Percentiles rank a stretch among this genome's conserved stretches.
These are phyloP conservation scores for Tricholoma matsutake DNA, from an alignment of 768 basidiomycete species.

Conservation along the genomic window DNA sequence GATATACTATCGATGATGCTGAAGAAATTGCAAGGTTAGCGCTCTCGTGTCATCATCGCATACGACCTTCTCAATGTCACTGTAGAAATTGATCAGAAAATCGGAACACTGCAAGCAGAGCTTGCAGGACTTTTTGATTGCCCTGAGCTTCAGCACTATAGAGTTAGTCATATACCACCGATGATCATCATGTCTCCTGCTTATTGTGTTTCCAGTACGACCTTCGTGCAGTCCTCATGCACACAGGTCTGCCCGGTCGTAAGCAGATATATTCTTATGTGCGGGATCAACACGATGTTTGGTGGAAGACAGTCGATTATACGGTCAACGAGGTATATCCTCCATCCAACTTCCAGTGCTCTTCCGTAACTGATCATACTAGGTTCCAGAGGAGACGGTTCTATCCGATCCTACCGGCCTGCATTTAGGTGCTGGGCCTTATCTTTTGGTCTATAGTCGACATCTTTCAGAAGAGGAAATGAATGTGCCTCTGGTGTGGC, in stretches of 20 bases:
- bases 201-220: conserved; percentile 54
- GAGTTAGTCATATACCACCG: conserved; percentile 34
- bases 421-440: conserved; percentile 76
- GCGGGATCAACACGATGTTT: conserved; percentile 53
- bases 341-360: neutral
- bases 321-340: conserved; percentile 56
- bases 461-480: conserved; percentile 23
- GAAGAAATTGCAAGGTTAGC: conserved; percentile 50
- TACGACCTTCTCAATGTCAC: neutral
- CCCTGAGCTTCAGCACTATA: conserved; percentile 60
- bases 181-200: neutral
- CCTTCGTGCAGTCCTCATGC: conserved; percentile 72
- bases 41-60: neutral
- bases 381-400: conserved; percentile 73
- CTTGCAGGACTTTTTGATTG: conserved; percentile 51
- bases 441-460: conserved; percentile 68
- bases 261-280: conserved; percentile 80
- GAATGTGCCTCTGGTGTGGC: conserved; percentile 74
- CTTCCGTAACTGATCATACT: conserved; percentile 1
- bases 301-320: conserved; percentile 83
- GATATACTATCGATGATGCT: conserved; percentile 50
- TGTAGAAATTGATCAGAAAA: conserved; percentile 51
- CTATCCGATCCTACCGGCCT: conserved; percentile 68
- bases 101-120: conserved; percentile 43
- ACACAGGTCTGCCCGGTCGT: conserved; percentile 75